Percentiles rank a stretch among this genome's conserved stretches.
These are phyloP conservation scores for Canavalia ensiformis DNA, from an alignment of 306 rosid genomes.

Conservation along the genomic window DNA sequence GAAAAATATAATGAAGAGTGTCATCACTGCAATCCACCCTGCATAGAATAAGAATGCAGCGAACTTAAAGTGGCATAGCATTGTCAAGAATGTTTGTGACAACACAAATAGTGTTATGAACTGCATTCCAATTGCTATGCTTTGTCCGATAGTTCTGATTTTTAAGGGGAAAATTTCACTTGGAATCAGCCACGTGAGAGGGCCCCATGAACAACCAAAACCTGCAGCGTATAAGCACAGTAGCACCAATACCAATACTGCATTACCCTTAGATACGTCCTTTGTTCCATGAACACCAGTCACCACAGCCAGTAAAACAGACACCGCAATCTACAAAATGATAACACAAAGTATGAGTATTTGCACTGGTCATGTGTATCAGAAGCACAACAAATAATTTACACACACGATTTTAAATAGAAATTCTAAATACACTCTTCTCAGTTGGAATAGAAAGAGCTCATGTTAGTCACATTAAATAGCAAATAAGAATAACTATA, in stretches of 20 bases:
- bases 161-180: constrained; percentile 83
- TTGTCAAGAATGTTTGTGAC: constrained; percentile 75
- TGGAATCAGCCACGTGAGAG: constrained; percentile 76
- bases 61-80: constrained; percentile 81
- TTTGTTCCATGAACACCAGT: constrained; percentile 61
- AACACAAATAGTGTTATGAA: constrained; percentile 59
- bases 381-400: neutral
- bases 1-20: constrained; percentile 61
- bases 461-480: no score
- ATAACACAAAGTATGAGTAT: neutral
- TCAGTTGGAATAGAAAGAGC: no score
- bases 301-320: constrained; percentile 54
- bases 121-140: constrained; percentile 61
- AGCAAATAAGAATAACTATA: no score
- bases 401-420: no score
- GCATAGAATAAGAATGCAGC: constrained; percentile 77
- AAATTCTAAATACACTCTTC: no score
- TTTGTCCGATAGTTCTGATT: constrained; percentile 71
- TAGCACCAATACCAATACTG: constrained; percentile 61
- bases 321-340: constrained; percentile 60
- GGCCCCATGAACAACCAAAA: constrained; percentile 92
- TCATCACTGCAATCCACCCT: constrained; percentile 69
- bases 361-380: neutral
- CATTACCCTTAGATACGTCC: constrained; percentile 58
- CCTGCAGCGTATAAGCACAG: constrained; percentile 68